Evolutionary conservation across 306 rosid genomes (phyloP).

Genomic region (Phaseolus lunatus): DNA sequence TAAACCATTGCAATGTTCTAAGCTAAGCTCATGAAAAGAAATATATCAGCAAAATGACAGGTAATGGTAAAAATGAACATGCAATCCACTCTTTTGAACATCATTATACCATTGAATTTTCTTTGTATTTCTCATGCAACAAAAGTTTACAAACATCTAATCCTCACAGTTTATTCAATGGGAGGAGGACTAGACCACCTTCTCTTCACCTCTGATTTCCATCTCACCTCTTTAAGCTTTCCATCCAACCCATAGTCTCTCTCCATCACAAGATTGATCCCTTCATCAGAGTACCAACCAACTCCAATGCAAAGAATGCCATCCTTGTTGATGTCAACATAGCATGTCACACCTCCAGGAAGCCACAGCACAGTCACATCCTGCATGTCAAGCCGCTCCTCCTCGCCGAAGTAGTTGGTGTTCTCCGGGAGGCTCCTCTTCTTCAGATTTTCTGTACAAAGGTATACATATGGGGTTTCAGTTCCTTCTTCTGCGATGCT

Average conservation of each 20-base stretch:
- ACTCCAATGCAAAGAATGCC: constrained; percentile 91
- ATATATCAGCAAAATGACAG: not conserved
- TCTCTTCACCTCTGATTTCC: constrained; percentile 80
- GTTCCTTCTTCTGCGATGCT: constrained; percentile 37
- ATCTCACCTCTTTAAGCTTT: constrained; percentile 82
- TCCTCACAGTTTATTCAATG: constrained; percentile 47
- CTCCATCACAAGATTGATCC: constrained; percentile 94
- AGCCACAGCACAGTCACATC: constrained; percentile 87
- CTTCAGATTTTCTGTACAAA: constrained; percentile 79
- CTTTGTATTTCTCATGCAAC: constrained; percentile 22
- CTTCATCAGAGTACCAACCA: constrained; percentile 97
- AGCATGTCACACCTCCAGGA: constrained; percentile 85
- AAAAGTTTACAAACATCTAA: constrained; percentile 41
- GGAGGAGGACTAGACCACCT: constrained; percentile 76
- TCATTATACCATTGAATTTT: constrained; percentile 4
- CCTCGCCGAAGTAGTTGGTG: constrained; percentile 73
- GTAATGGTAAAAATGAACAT: not conserved
- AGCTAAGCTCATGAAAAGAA: not conserved
- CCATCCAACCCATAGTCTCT: constrained; percentile 96
- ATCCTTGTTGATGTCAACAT: constrained; percentile 77
- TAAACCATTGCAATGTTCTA: not conserved
- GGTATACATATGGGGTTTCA: constrained; percentile 60
- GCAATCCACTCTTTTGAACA: constrained; percentile 19
- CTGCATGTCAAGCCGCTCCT: constrained; percentile 78
- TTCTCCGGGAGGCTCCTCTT: constrained; percentile 70